Percentiles rank a stretch among this genome's conserved stretches.
Conservation (phyloP, 1,139 yeast genomes). For the Wickerhamomyces sp. region DNA sequence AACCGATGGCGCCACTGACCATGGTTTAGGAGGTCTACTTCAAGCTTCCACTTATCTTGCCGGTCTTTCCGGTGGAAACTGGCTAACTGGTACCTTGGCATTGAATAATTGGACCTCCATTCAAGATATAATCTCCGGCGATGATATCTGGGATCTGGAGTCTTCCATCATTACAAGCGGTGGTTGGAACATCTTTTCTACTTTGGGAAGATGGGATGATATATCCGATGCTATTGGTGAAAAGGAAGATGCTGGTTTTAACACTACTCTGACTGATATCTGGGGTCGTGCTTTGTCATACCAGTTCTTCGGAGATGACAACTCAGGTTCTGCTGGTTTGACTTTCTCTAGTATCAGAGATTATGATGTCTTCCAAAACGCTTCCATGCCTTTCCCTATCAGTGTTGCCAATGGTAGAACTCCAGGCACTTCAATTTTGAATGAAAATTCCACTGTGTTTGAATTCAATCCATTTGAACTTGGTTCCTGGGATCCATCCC, state of each 20-base stretch:
- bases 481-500: constrained; percentile 81
- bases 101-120: constrained; percentile 78
- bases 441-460: constrained; percentile 62
- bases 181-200: constrained; percentile 58
- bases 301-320: constrained; percentile 53
- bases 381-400: constrained; percentile 76
- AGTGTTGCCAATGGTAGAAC: constrained; percentile 70
- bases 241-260: constrained; percentile 74
- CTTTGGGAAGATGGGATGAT: constrained; percentile 48
- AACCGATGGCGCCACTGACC: constrained; percentile 48
- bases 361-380: constrained; percentile 43
- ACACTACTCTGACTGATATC: constrained; percentile 75
- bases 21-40: constrained; percentile 74
- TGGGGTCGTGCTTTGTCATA: constrained; percentile 88
- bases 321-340: constrained; percentile 31
- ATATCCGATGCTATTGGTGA: constrained; percentile 48
- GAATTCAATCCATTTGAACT: constrained; percentile 76
- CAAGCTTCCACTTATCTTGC: constrained; percentile 70
- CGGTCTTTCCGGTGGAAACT: constrained; percentile 83
- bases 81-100: constrained; percentile 81
- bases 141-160: constrained; percentile 64
- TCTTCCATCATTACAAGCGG: constrained; percentile 48
- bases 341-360: constrained; percentile 58
- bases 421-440: constrained; percentile 52
- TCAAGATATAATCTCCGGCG: constrained; percentile 45